Evolutionary conservation across 169 alveolate genomes (phyloP).

Genomic region (Perkinsus chesapeaki): DNA sequence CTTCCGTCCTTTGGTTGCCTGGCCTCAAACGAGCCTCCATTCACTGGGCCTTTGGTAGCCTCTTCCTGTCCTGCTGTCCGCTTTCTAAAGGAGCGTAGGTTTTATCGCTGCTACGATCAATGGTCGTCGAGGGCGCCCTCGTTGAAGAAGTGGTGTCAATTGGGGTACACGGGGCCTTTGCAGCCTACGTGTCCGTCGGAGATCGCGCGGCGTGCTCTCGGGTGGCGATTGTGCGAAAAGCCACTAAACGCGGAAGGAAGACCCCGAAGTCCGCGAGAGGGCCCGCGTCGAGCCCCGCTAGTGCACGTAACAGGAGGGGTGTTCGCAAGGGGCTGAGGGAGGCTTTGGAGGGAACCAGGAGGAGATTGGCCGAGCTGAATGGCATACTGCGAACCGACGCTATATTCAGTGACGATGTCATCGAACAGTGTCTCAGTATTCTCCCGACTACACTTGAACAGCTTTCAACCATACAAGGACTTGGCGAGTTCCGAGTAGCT

Average conservation of each 20-base stretch:
- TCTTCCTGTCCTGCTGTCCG: neutral
- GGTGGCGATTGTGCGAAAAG: neutral
- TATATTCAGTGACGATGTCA: neutral
- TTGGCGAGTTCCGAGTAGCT: neutral
- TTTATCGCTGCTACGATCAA: neutral
- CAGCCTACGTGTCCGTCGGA: neutral
- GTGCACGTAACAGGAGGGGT: neutral
- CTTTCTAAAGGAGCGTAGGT: neutral
- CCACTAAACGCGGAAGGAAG: neutral
- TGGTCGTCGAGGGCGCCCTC: neutral
- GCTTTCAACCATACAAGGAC: neutral
- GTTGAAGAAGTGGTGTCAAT: neutral
- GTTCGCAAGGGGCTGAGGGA: neutral
- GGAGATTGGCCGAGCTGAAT: neutral
- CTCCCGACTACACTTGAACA: neutral
- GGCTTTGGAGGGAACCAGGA: neutral
- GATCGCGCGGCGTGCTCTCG: neutral
- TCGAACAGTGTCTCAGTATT: neutral
- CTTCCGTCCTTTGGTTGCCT: neutral
- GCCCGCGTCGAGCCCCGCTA: neutral
- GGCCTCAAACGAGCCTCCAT: neutral
- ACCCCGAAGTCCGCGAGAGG: neutral
- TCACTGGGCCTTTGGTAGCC: neutral
- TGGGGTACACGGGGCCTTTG: neutral
- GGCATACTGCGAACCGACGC: neutral